Evolutionary conservation across 192 early-diverging fungal genomes (phyloP).

Genomic region (Umbelopsis vinacea): DNA sequence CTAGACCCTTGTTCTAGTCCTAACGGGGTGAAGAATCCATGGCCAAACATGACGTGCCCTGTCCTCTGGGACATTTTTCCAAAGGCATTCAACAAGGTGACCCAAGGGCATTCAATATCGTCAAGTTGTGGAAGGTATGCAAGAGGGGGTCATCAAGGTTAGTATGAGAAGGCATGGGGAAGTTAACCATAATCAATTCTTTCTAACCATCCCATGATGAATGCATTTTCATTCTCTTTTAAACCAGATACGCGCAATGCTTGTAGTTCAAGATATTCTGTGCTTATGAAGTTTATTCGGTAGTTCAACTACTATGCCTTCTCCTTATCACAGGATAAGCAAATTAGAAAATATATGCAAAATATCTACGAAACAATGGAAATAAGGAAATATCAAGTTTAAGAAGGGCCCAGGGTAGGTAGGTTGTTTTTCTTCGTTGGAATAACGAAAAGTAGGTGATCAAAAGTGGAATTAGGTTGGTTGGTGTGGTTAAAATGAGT

Average conservation of each 20-base stretch:
- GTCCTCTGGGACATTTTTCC: too few species aligned
- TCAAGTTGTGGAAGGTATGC: too few species aligned
- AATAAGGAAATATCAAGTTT: background rate
- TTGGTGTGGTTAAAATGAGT: background rate
- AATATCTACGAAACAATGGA: conserved; percentile 13
- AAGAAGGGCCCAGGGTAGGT: background rate
- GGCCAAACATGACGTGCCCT: too few species aligned
- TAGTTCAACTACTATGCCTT: conserved; percentile 14
- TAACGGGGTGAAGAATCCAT: too few species aligned
- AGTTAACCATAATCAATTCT: background rate
- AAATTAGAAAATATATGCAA: conserved; percentile 14
- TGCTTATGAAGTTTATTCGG: conserved; percentile 1
- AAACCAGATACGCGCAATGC: too few species aligned
- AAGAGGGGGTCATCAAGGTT: too few species aligned
- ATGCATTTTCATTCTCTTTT: background rate
- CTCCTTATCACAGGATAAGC: background rate
- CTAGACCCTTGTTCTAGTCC: too few species aligned
- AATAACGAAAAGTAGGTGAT: background rate
- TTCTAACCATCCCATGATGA: background rate
- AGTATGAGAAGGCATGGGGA: too few species aligned
- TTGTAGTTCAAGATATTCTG: conserved; percentile 3
- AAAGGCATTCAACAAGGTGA: too few species aligned
- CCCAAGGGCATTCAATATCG: too few species aligned
- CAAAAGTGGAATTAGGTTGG: background rate
- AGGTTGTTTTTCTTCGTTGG: background rate